Percentiles rank a stretch among this genome's conserved stretches.
Conservation (phyloP, 345 rosid genomes). For the Eucalyptus victrix region DNA sequence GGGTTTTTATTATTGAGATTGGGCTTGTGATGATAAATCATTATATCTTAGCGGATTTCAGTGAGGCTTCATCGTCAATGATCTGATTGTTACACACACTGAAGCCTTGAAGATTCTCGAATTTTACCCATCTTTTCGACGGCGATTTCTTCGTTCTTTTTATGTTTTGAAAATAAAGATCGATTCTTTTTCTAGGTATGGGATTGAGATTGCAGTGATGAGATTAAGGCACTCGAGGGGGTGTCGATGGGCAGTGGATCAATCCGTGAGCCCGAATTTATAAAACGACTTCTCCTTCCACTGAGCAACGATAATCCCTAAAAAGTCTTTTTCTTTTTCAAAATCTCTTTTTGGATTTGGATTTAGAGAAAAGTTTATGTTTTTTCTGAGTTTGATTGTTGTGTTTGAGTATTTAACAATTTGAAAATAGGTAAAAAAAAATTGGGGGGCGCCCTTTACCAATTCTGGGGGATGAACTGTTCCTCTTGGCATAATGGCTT, state of each 20-base stretch:
- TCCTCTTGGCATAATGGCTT: slow-evolving; percentile 91
- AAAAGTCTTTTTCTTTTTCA: background rate
- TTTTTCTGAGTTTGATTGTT: background rate
- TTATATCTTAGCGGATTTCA: slow-evolving; percentile 98
- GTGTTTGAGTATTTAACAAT: background rate
- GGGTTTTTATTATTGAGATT: background rate
- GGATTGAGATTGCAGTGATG: slow-evolving; percentile 49
- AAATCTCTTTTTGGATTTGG: background rate
- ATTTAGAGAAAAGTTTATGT: background rate
- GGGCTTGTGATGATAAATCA: slow-evolving; percentile 75
- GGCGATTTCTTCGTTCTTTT: background rate
- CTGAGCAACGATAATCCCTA: slow-evolving; percentile 38
- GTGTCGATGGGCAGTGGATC: slow-evolving; percentile 75
- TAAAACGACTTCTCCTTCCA: slow-evolving; percentile 98
- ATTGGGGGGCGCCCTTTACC: slow-evolving; percentile 65
- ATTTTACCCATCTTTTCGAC: too few species aligned
- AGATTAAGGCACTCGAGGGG: slow-evolving; percentile 47
- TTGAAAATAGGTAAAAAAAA: background rate
- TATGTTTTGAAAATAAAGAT: background rate
- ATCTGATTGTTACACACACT: slow-evolving; percentile 99
- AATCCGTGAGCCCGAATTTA: slow-evolving; percentile 63
- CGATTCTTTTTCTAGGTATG: background rate
- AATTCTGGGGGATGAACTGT: slow-evolving; percentile 63
- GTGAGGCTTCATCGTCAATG: slow-evolving; percentile 68
- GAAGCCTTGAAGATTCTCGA: slow-evolving; percentile 23